Conservation (phyloP, 257 asterid genomes). For the Nemophila menziesii region DNA sequence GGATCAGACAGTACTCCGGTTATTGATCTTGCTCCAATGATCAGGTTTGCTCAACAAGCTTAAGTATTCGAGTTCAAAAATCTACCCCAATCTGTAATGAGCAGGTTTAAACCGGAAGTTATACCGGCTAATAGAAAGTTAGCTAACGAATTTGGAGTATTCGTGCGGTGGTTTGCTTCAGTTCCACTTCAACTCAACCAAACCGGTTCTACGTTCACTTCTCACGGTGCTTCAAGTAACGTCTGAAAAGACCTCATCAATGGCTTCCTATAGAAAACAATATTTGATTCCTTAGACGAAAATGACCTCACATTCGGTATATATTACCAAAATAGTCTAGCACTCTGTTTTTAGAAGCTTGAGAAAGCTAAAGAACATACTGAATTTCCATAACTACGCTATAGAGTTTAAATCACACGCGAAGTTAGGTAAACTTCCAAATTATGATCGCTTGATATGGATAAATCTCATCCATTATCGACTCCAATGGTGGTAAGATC, state of each 20-base stretch:
- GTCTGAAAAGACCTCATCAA: conserved; percentile 70
- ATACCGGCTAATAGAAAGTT: too few relatives aligned
- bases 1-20: too few relatives aligned
- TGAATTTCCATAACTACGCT: conserved; percentile 48
- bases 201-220: conserved; percentile 84
- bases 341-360: conserved; percentile 74
- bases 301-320: conserved; percentile 69
- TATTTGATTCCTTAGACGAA: conserved; percentile 86
- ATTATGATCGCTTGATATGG: too few relatives aligned
- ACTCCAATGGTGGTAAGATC: too few relatives aligned
- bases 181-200: conserved; percentile 96
- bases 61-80: too few relatives aligned
- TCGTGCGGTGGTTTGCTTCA: too few relatives aligned
- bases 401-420: conserved; percentile 71
- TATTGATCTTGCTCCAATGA: too few relatives aligned
- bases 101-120: too few relatives aligned
- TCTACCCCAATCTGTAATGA: too few relatives aligned
- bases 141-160: too few relatives aligned
- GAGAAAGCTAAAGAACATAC: conserved; percentile 51
- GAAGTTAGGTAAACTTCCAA: conserved; percentile 61
- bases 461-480: too few relatives aligned
- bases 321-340: conserved; percentile 88
- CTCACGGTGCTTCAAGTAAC: conserved; percentile 97
- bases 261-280: conserved; percentile 91
- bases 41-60: too few relatives aligned